phyloP scores from a whole-genome alignment of 1,284 basidiomycete genomes.

The Microbotryum lychnidis-dioicae region DNA sequence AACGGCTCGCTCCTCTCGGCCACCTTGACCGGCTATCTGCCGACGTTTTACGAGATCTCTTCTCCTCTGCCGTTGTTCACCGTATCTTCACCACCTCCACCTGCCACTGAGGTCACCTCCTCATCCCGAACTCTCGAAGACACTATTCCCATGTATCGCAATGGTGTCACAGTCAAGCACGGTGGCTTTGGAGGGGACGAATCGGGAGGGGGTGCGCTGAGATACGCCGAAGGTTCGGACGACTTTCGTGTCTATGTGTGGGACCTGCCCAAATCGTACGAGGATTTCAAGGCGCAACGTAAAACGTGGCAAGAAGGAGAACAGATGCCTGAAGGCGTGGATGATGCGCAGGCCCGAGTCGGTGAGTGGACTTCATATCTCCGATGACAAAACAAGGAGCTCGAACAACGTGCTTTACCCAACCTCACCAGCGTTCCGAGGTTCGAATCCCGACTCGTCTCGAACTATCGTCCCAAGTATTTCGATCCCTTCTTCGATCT shows the following conservation, averaged over 20 bases:
- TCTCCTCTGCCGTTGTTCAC: conserved; percentile 60
- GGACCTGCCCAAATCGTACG: conserved; percentile 52
- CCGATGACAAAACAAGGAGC: background rate
- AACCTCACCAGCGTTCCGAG: background rate
- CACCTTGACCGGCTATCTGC: conserved; percentile 43
- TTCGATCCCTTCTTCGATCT: conserved; percentile 4
- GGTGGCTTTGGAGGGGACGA: conserved; percentile 58
- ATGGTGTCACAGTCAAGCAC: conserved; percentile 72
- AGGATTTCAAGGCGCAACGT: conserved; percentile 44
- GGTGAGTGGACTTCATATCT: conserved; percentile 44
- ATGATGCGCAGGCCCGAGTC: conserved; percentile 51
- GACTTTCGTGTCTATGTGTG: conserved; percentile 73
- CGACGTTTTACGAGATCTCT: conserved; percentile 58
- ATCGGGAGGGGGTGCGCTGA: conserved; percentile 42
- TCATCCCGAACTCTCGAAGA: conserved; percentile 52
- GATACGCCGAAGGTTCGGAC: conserved; percentile 65
- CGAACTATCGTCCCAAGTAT: conserved; percentile 10
- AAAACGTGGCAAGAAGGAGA: conserved; percentile 37
- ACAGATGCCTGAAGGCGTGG: conserved; percentile 51
- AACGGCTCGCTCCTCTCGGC: conserved; percentile 33
- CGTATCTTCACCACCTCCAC: conserved; percentile 37
- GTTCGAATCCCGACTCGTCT: background rate
- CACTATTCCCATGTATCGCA: conserved; percentile 49
- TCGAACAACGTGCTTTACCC: background rate
- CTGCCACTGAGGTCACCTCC: background rate